Conservation (phyloP, 202 grass and related monocot species). For the Bolboschoenoplectus hybrid region DNA sequence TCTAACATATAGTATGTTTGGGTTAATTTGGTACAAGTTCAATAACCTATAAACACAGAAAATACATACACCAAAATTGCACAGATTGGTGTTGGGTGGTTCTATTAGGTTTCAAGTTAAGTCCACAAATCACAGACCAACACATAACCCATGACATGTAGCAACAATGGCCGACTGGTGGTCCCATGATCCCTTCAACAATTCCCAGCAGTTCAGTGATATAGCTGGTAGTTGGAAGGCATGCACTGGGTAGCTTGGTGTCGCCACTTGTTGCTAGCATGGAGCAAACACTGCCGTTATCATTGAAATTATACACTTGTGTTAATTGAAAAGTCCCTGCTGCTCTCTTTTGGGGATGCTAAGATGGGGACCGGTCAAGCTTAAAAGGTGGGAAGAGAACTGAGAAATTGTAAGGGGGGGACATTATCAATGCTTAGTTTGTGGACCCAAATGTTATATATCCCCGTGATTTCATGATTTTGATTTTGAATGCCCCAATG, state of each 20-base stretch:
- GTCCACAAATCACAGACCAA: neutral
- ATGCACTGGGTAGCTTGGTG: neutral
- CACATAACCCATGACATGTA: neutral
- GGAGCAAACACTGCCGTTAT: constrained; percentile 15
- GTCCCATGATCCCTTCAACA: constrained; percentile 17
- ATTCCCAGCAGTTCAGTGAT: constrained; percentile 23
- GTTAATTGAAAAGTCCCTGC: constrained; percentile 26
- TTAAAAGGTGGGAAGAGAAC: constrained; percentile 26
- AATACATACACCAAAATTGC: neutral
- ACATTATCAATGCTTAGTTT: constrained; percentile 39
- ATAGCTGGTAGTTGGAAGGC: constrained; percentile 26
- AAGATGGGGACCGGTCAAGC: constrained; percentile 7
- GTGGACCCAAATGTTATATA: constrained; percentile 31
- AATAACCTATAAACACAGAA: neutral
- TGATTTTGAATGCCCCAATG: constrained; percentile 37
- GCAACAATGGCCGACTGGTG: constrained; percentile 5
- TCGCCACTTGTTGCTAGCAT: constrained; percentile 12
- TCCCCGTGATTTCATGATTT: constrained; percentile 41
- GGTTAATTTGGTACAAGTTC: neutral
- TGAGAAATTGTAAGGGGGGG: constrained; percentile 32
- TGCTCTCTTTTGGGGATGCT: constrained; percentile 36
- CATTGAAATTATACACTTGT: neutral
- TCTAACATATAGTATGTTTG: neutral
- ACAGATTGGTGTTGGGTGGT: neutral
- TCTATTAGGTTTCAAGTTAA: neutral